These are phyloP conservation scores for Xylaria nigripes DNA, from an alignment of 495 filamentous ascomycete species.

Conservation along the genomic window DNA sequence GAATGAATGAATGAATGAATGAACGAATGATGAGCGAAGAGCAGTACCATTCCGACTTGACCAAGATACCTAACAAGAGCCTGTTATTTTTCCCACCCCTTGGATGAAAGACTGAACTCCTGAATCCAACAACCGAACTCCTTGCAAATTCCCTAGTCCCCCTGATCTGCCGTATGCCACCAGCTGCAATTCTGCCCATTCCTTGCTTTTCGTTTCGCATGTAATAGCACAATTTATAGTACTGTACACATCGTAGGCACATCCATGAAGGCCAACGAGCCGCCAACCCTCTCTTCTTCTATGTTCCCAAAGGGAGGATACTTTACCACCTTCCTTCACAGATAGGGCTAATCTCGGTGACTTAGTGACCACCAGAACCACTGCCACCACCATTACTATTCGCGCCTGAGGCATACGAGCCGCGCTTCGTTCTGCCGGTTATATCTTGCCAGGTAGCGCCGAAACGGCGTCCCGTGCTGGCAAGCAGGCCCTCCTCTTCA, in stretches of 20 bases:
- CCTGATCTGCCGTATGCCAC: not conserved
- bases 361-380: slow-evolving; percentile 1
- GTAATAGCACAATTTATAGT: not conserved
- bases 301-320: not conserved
- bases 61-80: not conserved
- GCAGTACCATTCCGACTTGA: not conserved
- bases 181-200: not conserved
- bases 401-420: slow-evolving; percentile 1
- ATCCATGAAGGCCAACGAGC: not conserved
- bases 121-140: not conserved
- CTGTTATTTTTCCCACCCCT: not conserved
- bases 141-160: not conserved
- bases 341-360: not conserved
- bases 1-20: no score
- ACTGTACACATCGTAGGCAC: not conserved
- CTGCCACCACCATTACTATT: not conserved
- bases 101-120: not conserved
- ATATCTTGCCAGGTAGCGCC: slow-evolving; percentile 87
- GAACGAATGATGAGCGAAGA: no score
- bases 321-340: no score
- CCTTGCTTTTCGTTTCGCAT: not conserved
- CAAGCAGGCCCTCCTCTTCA: slow-evolving; percentile 87
- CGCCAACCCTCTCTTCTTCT: not conserved
- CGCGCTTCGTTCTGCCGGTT: slow-evolving; percentile 42
- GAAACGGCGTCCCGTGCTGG: slow-evolving; percentile 68